These are phyloP conservation scores for Acanthamoeba sp. DNA, from an alignment of 208 protist genomes.

Conservation along the genomic window DNA sequence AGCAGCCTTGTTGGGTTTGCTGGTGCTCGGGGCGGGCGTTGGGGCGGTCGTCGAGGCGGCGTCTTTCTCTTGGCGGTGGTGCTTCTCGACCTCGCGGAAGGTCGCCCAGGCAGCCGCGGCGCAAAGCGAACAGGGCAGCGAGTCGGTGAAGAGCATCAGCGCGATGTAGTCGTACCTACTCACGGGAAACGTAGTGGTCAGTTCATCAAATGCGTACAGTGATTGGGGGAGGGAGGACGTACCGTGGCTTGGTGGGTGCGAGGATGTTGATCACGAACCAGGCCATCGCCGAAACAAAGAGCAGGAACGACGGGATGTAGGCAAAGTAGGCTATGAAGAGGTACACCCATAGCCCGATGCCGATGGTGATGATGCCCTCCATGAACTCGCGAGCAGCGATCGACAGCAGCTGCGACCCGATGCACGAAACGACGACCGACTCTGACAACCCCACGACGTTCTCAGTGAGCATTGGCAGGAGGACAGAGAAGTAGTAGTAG, in stretches of 20 bases:
- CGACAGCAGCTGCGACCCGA: conserved; percentile 45
- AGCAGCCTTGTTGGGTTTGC: not conserved
- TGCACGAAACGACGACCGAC: conserved; percentile 37
- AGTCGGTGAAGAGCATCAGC: conserved; percentile 36
- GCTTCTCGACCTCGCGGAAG: conserved; percentile 25
- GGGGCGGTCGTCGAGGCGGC: not conserved
- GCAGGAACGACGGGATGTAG: conserved; percentile 7
- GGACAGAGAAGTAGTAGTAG: not conserved
- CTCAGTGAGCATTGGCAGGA: not conserved
- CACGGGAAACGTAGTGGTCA: too few relatives aligned
- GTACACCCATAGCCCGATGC: conserved; percentile 35
- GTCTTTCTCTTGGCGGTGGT: not conserved
- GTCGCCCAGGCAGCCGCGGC: conserved; percentile 36
- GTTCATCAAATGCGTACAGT: too few relatives aligned
- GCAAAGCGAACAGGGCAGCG: conserved; percentile 3
- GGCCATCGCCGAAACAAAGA: not conserved
- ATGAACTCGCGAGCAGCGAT: conserved; percentile 36
- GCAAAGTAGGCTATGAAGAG: conserved; percentile 38
- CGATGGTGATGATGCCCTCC: conserved; percentile 41
- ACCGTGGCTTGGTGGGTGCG: conserved; percentile 41
- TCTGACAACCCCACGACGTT: not conserved
- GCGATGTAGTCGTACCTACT: conserved; percentile 44
- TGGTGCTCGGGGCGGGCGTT: too few relatives aligned
- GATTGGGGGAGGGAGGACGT: not conserved
- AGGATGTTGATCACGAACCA: conserved; percentile 59